Conservation (phyloP, 2,329 filamentous ascomycete genomes). For the Sarocladium kiliense region DNA sequence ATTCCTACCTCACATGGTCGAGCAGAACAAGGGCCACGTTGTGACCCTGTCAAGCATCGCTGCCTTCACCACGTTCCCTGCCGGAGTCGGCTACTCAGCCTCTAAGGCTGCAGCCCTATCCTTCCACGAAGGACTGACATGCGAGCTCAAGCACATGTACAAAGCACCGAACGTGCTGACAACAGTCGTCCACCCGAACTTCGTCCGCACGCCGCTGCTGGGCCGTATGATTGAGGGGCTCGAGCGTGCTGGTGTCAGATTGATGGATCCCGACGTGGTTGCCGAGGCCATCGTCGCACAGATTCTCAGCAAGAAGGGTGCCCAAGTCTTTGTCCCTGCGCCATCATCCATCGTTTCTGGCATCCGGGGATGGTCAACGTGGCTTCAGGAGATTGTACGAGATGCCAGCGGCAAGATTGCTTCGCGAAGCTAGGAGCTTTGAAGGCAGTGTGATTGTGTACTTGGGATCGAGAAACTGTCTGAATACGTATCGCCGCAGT, state of each 20-base stretch:
- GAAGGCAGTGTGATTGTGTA: too few relatives aligned
- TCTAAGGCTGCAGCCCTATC: conserved; percentile 58
- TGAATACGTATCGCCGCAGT: too few relatives aligned
- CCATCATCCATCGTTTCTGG: conserved; percentile 14
- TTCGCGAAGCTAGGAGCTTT: neutral
- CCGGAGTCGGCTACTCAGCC: conserved; percentile 58
- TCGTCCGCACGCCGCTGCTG: conserved; percentile 13
- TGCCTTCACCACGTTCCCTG: conserved; percentile 50
- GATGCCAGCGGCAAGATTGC: conserved; percentile 2
- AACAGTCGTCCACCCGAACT: conserved; percentile 50
- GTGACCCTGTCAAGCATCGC: conserved; percentile 63
- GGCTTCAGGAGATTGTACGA: conserved; percentile 17
- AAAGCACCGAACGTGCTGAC: conserved; percentile 56
- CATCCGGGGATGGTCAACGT: conserved; percentile 30
- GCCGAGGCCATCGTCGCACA: conserved; percentile 34
- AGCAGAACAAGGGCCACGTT: conserved; percentile 61
- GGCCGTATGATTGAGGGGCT: conserved; percentile 21
- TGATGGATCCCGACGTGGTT: conserved; percentile 26
- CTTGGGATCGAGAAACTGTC: too few relatives aligned
- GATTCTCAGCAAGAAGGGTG: conserved; percentile 34
- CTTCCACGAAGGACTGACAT: conserved; percentile 58
- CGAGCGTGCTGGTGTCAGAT: conserved; percentile 15
- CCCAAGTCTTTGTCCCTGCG: conserved; percentile 34
- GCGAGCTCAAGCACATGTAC: conserved; percentile 51
- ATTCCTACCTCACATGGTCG: conserved; percentile 59